Base-by-base conservation (phyloP, 257 asterid species). In the Coffea eugenioides region DNA sequence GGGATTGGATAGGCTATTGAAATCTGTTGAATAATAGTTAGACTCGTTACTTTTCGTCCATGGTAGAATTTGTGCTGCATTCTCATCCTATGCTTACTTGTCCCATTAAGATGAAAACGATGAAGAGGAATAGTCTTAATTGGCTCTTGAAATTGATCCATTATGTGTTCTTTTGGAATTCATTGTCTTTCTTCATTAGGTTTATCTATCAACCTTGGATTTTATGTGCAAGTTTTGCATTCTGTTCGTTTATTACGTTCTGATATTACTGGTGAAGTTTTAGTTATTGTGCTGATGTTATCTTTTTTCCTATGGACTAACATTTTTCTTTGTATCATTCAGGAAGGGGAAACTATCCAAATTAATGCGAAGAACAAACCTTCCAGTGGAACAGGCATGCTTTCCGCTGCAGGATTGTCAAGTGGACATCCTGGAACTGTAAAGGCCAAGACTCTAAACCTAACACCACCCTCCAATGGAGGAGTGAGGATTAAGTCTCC, bases 261-360 rank as follows among this genome's bases (percentile, higher is more conserved):
- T 27, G 49, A 14, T 23, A 64, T 51, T 59, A 6, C 25, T 57
- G 64, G 21, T 57, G 11, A 18, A 8, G 5, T 57, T 18, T 18
- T 18, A 57, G 25, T 21, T 11, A 27, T 51, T 36, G 5, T 39
- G 34, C 34, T 31, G 34, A 31, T 31, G 34, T 31, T 49, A 69
- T 11, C 71, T 83, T 46, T 48, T 31, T 31, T 45, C 13, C 8
- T 59, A 20, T 34, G 15, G 65, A 73, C 57, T 62, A 73, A 77
- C 25, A n/a, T 80, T 68, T 71, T 41, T 75, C 23, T 16, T 76
- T 84, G 80, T 31, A 73, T 80, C 79, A 77, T 69, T 79, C 82
- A 93, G 99, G 98, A 93, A 93, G 99, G 99, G 59, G 99, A 95
- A 88, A 95, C 99, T 3, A 93, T 95, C 80, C 88, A 97, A 68